These are phyloP conservation scores for Phanerodontia chrysosporium DNA, from an alignment of 768 basidiomycete genomes.

Conservation along the genomic window DNA sequence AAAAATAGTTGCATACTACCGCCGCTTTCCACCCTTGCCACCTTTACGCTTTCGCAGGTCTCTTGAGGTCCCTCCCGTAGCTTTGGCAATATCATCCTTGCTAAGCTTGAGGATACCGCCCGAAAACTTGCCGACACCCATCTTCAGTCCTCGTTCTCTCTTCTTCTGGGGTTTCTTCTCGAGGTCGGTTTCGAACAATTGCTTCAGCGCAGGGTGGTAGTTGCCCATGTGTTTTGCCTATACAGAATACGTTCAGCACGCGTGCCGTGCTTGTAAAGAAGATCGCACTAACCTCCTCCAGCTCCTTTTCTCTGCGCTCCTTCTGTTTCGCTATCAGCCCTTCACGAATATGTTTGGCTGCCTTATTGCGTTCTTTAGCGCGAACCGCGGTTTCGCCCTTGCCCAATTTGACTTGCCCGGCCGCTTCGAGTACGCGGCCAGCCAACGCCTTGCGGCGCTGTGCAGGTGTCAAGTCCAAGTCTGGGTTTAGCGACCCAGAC, in stretches of 20 bases:
- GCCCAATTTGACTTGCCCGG: slow-evolving; percentile 66
- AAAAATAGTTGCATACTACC: no score
- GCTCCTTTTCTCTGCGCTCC: slow-evolving; percentile 45
- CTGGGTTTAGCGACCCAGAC: slow-evolving; percentile 65
- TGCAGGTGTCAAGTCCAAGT: slow-evolving; percentile 59
- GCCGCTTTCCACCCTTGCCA: neutral
- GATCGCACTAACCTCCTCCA: slow-evolving; percentile 74
- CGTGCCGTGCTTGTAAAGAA: no score
- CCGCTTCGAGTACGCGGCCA: slow-evolving; percentile 71
- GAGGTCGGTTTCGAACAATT: slow-evolving; percentile 46
- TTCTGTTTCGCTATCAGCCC: slow-evolving; percentile 62
- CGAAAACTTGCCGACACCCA: slow-evolving; percentile 77
- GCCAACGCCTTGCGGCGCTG: slow-evolving; percentile 70
- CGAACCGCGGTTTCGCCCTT: slow-evolving; percentile 66
- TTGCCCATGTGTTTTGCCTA: slow-evolving; percentile 84
- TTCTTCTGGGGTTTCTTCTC: slow-evolving; percentile 32
- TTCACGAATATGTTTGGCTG: slow-evolving; percentile 67
- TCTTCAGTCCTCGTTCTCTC: slow-evolving; percentile 61
- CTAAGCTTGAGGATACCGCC: slow-evolving; percentile 66
- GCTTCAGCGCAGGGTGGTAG: slow-evolving; percentile 78
- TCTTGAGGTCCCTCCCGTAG: slow-evolving; percentile 27
- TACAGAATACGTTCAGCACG: neutral
- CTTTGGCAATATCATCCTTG: slow-evolving; percentile 49
- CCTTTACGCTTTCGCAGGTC: neutral
- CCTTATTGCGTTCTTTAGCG: slow-evolving; percentile 61